Evolutionary conservation across 2,329 filamentous ascomycete genomes (phyloP), one percentile per base, ranked within the genome.

Genomic region (Ophiostoma tasmaniense): DNA sequence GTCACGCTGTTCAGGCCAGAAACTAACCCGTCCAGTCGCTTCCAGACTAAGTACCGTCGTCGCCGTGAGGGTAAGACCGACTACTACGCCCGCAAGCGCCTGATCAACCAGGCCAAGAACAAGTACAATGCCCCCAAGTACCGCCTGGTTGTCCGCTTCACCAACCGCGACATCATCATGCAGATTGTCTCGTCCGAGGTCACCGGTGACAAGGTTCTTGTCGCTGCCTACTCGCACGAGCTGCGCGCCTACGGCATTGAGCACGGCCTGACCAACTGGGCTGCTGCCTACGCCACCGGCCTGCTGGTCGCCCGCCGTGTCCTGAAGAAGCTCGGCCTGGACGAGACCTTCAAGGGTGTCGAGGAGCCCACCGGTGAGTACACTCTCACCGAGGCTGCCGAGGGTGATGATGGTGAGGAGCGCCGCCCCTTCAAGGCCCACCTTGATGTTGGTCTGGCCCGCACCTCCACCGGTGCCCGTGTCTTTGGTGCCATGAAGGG

Each of bases 91-190:
- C 94, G 95, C 83, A 98, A 98, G 92, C 91, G 95, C 80, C 88
- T 99, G 83, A 95, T 98, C 87, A 93, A 92, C 86, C 95, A 99
- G 89, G 95, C 95, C 85, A 99, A 98, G 92, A 99, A 99, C 92
- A 99, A 99, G 91, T 99, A 98, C 91, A 96, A 96, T 85, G 91
- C 95, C 74, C 95, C 95, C 84, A 99, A 99, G 89, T 98, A 99
- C 90, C 92, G 95, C 80, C 90, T 99, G 80, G 95, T 99, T 76
- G 92, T 99, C 81, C 95, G 95, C 82, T 97, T 96, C 90, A 96
- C 92, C 87, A 96, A 98, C 90, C 92, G 93, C 84, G 94, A 99
- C 88, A 96, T 98, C 86, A 91, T 98, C 85, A 89, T 89, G 85
- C 95, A 99, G 87, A 95, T 99, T 81, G 89, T 99, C 81, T 90